Conservation (phyloP, 2,329 filamentous ascomycete genomes). For the Trichophyton simii region DNA sequence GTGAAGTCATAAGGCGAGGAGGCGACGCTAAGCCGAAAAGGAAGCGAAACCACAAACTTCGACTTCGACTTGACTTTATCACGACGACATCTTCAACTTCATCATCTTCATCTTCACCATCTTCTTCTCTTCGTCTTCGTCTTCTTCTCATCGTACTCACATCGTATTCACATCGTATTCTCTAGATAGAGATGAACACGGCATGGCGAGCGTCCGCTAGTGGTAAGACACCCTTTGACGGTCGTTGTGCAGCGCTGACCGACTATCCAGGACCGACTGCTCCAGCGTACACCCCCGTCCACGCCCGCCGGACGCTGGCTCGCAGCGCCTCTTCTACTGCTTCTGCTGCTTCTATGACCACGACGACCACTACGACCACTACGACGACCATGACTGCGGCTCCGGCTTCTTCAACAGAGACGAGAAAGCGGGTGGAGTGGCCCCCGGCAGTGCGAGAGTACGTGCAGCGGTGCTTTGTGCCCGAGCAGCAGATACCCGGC, state of each 20-base stretch:
- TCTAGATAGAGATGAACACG: constrained; percentile 25
- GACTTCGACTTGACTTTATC: not conserved
- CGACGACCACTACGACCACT: too few relatives aligned
- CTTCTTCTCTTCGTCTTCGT: not conserved
- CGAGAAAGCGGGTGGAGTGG: constrained; percentile 48
- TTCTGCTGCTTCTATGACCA: not conserved
- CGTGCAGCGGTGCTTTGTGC: constrained; percentile 77
- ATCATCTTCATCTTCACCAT: not conserved
- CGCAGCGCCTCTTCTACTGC: constrained; percentile 19
- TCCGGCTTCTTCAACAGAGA: constrained; percentile 14
- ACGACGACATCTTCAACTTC: not conserved
- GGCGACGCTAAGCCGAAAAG: not conserved
- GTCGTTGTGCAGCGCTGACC: not conserved
- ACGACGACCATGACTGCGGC: constrained; percentile 12
- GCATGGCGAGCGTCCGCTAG: constrained; percentile 27
- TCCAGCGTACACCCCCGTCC: constrained; percentile 48
- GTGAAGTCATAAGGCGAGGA: not conserved
- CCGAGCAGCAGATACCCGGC: constrained; percentile 52
- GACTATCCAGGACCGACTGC: constrained; percentile 12
- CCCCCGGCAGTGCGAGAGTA: constrained; percentile 72
- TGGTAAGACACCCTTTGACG: constrained; percentile 19
- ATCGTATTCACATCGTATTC: not conserved
- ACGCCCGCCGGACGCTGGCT: constrained; percentile 49
- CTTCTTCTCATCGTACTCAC: not conserved
- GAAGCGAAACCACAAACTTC: constrained; percentile 1